Percentiles rank a stretch among this genome's conserved stretches.
Evolutionary conservation across 768 basidiomycete genomes (phyloP).

Genomic region (Naganishia randhawae): DNA sequence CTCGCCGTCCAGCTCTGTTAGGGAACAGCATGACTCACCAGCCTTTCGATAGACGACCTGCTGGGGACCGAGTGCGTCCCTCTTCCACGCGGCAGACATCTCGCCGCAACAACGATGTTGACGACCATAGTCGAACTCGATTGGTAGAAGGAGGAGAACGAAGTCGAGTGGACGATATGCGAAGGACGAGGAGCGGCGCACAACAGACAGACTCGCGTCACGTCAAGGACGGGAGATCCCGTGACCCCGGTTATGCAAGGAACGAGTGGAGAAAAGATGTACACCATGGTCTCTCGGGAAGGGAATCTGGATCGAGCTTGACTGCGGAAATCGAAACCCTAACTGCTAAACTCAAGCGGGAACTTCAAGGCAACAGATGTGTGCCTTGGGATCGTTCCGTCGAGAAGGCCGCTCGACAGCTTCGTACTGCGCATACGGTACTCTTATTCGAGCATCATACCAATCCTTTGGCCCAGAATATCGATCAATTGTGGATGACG

Average conservation of each 20-base stretch:
- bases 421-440: background rate
- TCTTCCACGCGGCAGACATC: background rate
- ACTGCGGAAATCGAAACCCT: background rate
- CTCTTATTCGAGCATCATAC: constrained; percentile 19
- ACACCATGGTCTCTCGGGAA: background rate
- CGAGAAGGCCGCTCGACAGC: background rate
- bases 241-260: background rate
- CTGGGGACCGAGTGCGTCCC: background rate
- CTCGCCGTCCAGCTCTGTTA: no score
- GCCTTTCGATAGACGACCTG: background rate
- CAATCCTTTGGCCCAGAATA: constrained; percentile 34
- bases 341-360: background rate
- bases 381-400: constrained; percentile 9
- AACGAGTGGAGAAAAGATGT: background rate
- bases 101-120: background rate
- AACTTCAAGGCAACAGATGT: background rate
- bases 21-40: constrained; percentile 2
- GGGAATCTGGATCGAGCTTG: background rate
- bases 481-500: constrained; percentile 47
- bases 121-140: background rate
- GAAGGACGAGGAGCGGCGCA: background rate
- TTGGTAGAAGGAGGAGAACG: constrained; percentile 14
- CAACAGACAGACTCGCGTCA: background rate
- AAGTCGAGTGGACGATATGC: constrained; percentile 18
- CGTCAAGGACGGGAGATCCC: background rate